Percentiles rank a stretch among this genome's conserved stretches.
These are phyloP conservation scores for Nakazawaea ernobii DNA, from an alignment of 805 yeast genomes.

Conservation along the genomic window DNA sequence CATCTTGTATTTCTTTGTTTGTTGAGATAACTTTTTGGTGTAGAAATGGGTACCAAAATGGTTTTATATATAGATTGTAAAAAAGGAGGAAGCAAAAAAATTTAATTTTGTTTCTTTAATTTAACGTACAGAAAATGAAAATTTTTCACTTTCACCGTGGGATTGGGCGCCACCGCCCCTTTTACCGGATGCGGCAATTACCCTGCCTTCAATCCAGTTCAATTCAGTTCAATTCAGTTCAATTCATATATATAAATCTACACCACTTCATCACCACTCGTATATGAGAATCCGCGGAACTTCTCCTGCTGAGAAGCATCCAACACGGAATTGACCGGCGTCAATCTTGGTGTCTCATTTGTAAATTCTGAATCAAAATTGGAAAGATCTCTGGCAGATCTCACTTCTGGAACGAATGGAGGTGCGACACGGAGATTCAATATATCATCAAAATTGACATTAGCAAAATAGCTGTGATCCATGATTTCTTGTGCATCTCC, in stretches of 20 bases:
- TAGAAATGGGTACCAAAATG: constrained; percentile 1
- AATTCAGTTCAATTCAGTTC: too few species aligned
- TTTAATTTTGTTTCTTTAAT: background rate
- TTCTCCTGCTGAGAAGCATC: constrained; percentile 90
- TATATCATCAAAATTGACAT: constrained; percentile 86
- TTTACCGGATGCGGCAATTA: too few species aligned
- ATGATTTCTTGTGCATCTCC: constrained; percentile 89
- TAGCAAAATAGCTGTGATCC: constrained; percentile 91
- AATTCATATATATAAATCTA: background rate
- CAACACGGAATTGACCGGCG: constrained; percentile 87
- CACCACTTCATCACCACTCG: constrained; percentile 44
- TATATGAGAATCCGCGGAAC: constrained; percentile 94
- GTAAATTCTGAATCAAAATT: constrained; percentile 95
- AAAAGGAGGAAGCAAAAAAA: constrained; percentile 1
- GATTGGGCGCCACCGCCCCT: too few species aligned
- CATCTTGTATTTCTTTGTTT: constrained; percentile 8
- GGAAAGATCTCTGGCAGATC: constrained; percentile 83
- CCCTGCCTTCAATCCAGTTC: too few species aligned
- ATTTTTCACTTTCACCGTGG: background rate
- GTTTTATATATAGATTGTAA: background rate
- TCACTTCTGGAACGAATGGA: constrained; percentile 85
- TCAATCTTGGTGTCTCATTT: constrained; percentile 86
- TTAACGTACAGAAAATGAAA: background rate
- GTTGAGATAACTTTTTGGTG: background rate
- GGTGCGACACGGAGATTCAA: constrained; percentile 67